Conservation (phyloP, 2,329 filamentous ascomycete genomes). For the Metarhizium robertsii region DNA sequence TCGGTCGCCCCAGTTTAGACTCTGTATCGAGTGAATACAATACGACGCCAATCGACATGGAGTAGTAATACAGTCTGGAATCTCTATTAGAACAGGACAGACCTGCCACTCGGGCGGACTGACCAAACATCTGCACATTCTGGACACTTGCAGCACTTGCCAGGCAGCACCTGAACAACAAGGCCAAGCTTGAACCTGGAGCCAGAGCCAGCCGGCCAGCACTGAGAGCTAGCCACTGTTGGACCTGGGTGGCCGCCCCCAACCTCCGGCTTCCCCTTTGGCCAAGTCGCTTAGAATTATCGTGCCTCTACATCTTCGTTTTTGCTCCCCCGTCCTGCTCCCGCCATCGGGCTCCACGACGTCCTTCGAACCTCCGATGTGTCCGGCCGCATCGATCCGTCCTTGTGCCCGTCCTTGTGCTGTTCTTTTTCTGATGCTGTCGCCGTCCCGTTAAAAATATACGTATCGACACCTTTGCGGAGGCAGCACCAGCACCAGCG, state of each 20-base stretch:
- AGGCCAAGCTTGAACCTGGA: background rate
- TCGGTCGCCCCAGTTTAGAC: too few relatives aligned
- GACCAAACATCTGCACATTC: background rate
- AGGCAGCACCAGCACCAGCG: constrained; percentile 5
- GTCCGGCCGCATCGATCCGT: constrained; percentile 19
- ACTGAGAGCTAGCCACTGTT: background rate
- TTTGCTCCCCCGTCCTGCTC: background rate
- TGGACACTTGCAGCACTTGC: background rate
- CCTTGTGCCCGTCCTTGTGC: constrained; percentile 12
- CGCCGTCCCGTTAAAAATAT: constrained; percentile 10
- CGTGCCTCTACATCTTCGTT: background rate
- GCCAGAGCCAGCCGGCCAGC: background rate
- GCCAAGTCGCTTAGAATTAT: background rate
- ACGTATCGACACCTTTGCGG: constrained; percentile 9
- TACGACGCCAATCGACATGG: background rate
- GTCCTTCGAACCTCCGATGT: constrained; percentile 17
- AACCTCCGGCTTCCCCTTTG: background rate
- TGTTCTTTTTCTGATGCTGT: constrained; percentile 19
- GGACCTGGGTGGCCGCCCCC: background rate
- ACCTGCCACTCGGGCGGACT: too few relatives aligned
- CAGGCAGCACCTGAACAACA: background rate
- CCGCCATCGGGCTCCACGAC: constrained; percentile 1
- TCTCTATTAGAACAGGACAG: too few relatives aligned
- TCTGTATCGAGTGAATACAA: background rate
- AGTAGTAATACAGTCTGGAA: background rate